Conservation (phyloP, 768 basidiomycete species). For the Tylopilus felleus region DNA sequence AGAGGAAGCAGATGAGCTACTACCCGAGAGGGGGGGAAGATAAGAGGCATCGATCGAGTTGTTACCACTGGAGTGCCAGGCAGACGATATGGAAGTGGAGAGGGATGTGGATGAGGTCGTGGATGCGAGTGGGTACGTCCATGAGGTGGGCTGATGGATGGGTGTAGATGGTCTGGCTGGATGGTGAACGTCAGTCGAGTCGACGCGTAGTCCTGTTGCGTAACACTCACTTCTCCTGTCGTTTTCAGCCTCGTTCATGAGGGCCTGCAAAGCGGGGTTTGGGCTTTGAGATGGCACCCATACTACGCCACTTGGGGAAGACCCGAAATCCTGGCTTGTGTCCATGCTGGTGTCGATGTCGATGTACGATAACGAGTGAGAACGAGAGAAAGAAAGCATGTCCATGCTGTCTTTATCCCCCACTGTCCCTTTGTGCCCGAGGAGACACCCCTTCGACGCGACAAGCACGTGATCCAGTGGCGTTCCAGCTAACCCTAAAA, state of each 20-base stretch:
- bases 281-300: conserved; percentile 28
- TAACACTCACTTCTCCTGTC: conserved; percentile 22
- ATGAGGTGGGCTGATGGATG: conserved; percentile 7
- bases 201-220: neutral
- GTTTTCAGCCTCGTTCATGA: conserved; percentile 27
- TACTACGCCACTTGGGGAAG: conserved; percentile 13
- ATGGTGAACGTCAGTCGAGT: neutral
- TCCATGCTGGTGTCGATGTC: conserved; percentile 15
- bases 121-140: conserved; percentile 16
- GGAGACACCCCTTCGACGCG: too few species aligned
- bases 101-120: conserved; percentile 5
- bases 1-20: conserved; percentile 4
- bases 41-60: conserved; percentile 3
- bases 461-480: too few species aligned
- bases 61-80: conserved; percentile 5
- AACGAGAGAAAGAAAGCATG: too few species aligned
- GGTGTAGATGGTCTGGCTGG: conserved; percentile 18
- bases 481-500: too few species aligned
- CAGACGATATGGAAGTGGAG: conserved; percentile 4
- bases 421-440: too few species aligned
- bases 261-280: conserved; percentile 21
- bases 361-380: neutral
- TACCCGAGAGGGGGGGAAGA: conserved; percentile 4
- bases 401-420: too few species aligned
- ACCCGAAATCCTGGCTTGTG: conserved; percentile 7